Conservation (phyloP, 148 eudicot genomes). For the Simmondsia chinensis region DNA sequence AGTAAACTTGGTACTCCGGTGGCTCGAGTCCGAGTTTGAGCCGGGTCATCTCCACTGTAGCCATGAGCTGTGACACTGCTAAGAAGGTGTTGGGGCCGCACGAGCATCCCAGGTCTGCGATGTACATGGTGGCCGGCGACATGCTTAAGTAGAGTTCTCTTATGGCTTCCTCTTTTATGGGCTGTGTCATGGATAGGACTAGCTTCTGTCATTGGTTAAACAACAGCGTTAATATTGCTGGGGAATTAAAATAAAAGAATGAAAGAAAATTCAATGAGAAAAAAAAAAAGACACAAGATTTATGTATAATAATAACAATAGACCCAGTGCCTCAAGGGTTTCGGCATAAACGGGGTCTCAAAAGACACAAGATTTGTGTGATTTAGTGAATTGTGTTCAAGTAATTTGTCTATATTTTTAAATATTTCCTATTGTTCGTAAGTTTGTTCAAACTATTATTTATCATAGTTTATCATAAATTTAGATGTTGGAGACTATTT, state of each 20-base stretch:
- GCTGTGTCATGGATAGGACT: conserved; percentile 2
- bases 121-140: conserved; percentile 4
- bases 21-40: background rate
- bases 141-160: background rate
- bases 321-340: too few species aligned
- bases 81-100: conserved; percentile 5
- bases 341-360: too few species aligned
- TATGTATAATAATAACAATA: too few species aligned
- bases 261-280: too few species aligned
- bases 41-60: background rate
- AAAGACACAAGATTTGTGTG: too few species aligned
- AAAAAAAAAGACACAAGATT: too few species aligned
- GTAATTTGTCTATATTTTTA: too few species aligned
- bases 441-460: too few species aligned
- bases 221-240: background rate
- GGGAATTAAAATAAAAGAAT: background rate
- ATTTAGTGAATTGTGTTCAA: too few species aligned
- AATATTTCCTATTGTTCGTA: too few species aligned
- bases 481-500: too few species aligned
- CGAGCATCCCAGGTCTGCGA: conserved; percentile 20
- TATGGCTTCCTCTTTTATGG: conserved; percentile 11
- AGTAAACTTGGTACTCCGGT: conserved; percentile 12
- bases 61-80: background rate
- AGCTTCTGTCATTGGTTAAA: conserved; percentile 10
- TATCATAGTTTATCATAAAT: too few species aligned